These are phyloP conservation scores for Trypanosoma scelopori DNA, from an alignment of 208 protist species.

Conservation along the genomic window DNA sequence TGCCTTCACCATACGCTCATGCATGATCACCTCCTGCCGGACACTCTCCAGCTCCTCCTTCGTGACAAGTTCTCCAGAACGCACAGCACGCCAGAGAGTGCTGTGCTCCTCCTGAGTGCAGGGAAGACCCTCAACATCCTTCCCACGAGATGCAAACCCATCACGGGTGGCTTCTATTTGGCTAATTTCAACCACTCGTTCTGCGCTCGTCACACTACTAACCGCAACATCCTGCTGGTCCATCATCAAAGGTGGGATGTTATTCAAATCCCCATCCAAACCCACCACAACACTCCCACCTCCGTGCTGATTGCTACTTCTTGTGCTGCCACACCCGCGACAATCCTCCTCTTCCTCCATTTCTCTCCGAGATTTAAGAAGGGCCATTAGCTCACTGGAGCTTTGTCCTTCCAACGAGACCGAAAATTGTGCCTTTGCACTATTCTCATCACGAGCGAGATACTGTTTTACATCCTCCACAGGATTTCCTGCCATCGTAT, in stretches of 20 bases:
- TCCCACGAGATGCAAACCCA: background rate
- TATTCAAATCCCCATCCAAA: background rate
- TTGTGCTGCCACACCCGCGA: background rate
- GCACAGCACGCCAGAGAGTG: conserved; percentile 16
- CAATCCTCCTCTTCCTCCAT: background rate
- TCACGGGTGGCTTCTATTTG: conserved; percentile 11
- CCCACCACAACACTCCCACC: background rate
- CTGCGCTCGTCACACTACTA: conserved; percentile 9
- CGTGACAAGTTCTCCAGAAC: conserved; percentile 21
- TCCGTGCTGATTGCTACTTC: background rate
- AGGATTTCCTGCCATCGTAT: conserved; percentile 16
- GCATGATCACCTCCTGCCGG: conserved; percentile 54
- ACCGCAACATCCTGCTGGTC: conserved; percentile 9
- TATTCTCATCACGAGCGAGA: conserved; percentile 20
- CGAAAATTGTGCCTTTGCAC: conserved; percentile 16
- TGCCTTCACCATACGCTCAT: conserved; percentile 64
- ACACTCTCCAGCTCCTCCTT: conserved; percentile 32
- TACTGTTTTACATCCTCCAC: conserved; percentile 22
- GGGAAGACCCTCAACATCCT: background rate
- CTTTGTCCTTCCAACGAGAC: conserved; percentile 18
- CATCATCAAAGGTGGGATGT: background rate
- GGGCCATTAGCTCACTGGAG: conserved; percentile 20
- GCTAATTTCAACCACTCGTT: conserved; percentile 10
- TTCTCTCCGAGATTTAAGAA: conserved; percentile 10
- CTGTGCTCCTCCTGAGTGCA: background rate